phyloP scores from a whole-genome alignment of 2,329 filamentous ascomycete genomes.

The Penicillium verrucosum region DNA sequence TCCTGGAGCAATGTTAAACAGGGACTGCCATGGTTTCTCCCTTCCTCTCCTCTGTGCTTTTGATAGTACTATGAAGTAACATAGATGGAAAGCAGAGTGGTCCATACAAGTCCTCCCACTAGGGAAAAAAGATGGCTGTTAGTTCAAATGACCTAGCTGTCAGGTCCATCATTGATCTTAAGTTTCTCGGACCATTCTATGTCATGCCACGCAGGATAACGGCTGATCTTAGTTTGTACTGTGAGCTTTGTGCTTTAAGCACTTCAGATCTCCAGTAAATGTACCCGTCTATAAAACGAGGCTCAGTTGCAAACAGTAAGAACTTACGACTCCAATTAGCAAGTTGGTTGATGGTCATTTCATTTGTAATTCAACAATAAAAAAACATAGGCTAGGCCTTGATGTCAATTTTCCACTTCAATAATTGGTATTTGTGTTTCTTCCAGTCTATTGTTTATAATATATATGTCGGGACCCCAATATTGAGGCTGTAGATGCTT shows the following conservation, averaged over 20 bases:
- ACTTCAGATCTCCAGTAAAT: too few species aligned
- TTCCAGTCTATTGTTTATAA: too few species aligned
- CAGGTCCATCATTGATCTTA: background rate
- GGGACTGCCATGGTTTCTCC: background rate
- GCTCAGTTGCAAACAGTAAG: too few species aligned
- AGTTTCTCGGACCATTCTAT: background rate
- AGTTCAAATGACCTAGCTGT: background rate
- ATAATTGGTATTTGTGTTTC: too few species aligned
- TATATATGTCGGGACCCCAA: too few species aligned
- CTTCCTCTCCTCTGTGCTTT: background rate
- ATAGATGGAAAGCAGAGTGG: slow-evolving; percentile 1
- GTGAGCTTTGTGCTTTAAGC: slow-evolving; percentile 1
- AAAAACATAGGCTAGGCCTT: too few species aligned
- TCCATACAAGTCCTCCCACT: background rate
- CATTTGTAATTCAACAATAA: too few species aligned
- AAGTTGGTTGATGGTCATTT: too few species aligned
- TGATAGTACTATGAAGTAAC: background rate
- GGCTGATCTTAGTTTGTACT: background rate
- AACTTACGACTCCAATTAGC: too few species aligned
- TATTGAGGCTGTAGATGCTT: too few species aligned
- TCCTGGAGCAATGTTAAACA: slow-evolving; percentile 23
- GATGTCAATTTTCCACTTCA: too few species aligned
- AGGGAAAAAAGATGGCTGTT: background rate
- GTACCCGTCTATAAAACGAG: too few species aligned
- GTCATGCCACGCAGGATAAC: background rate